Conservation (phyloP, 2,329 filamentous ascomycete species). For the Cladophialophora psammophila region DNA sequence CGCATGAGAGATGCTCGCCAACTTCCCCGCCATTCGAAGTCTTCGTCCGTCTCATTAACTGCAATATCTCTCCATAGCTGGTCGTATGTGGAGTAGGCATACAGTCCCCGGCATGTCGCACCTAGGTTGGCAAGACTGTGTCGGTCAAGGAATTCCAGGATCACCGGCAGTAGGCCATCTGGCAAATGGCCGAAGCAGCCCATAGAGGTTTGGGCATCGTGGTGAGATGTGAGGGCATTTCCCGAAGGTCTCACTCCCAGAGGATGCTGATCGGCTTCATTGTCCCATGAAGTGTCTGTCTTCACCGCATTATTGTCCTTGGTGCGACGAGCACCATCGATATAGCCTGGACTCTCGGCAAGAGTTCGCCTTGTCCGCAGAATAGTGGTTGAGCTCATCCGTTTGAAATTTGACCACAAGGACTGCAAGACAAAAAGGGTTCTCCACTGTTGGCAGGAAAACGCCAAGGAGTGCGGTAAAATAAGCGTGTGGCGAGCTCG, state of each 20-base stretch:
- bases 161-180: slow-evolving; percentile 78
- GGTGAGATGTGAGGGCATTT: slow-evolving; percentile 74
- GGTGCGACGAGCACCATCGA: slow-evolving; percentile 3
- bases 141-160: slow-evolving; percentile 78
- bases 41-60: slow-evolving; percentile 54
- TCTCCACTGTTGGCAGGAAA: no score
- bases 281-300: slow-evolving; percentile 11
- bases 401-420: not conserved
- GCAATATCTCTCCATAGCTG: slow-evolving; percentile 90
- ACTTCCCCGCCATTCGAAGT: slow-evolving; percentile 76
- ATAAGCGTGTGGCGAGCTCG: no score
- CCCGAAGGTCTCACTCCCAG: slow-evolving; percentile 85
- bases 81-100: slow-evolving; percentile 82
- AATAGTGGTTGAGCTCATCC: slow-evolving; percentile 26
- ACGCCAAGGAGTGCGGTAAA: no score
- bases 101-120: slow-evolving; percentile 81
- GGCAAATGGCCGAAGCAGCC: slow-evolving; percentile 74
- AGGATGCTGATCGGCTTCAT: slow-evolving; percentile 75
- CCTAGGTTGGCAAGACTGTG: slow-evolving; percentile 70
- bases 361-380: slow-evolving; percentile 10
- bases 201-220: slow-evolving; percentile 70
- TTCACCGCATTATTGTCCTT: slow-evolving; percentile 1
- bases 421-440: no score
- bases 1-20: slow-evolving; percentile 83
- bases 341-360: not conserved